These are phyloP conservation scores for Alisma plantagoaquatica DNA, from an alignment of 106 monocot genomes.

Conservation along the genomic window DNA sequence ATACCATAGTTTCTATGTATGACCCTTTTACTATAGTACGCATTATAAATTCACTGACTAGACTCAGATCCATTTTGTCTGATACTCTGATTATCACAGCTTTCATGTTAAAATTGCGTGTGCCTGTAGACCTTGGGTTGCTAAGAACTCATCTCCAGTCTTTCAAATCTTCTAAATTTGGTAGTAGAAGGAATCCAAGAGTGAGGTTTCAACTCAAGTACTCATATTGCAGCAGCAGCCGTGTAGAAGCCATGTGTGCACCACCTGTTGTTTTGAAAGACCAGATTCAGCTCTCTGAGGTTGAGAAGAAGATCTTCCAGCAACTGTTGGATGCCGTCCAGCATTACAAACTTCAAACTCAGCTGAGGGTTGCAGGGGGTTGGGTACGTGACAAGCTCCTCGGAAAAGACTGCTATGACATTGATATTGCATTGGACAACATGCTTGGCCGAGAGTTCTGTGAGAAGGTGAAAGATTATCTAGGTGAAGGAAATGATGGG, in stretches of 20 bases:
- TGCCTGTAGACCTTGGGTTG: background rate
- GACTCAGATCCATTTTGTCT: too few species aligned
- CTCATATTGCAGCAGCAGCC: background rate
- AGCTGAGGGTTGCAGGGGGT: constrained; percentile 87
- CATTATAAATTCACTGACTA: too few species aligned
- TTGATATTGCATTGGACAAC: constrained; percentile 90
- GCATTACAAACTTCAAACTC: constrained; percentile 57
- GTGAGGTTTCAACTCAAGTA: background rate
- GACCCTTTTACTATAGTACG: too few species aligned
- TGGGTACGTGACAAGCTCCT: constrained; percentile 98
- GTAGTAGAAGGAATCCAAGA: background rate
- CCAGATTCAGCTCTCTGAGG: constrained; percentile 52
- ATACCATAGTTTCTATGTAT: too few species aligned
- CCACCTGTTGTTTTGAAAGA: constrained; percentile 27
- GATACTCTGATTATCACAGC: too few species aligned
- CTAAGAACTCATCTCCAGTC: background rate
- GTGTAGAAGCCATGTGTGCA: constrained; percentile 3
- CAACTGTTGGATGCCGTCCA: constrained; percentile 53
- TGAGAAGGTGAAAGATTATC: constrained; percentile 73
- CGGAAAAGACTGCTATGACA: constrained; percentile 80
- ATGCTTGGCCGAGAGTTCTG: constrained; percentile 87
- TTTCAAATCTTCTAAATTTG: background rate
- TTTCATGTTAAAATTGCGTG: constrained; percentile 9
- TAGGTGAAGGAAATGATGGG: constrained; percentile 51
- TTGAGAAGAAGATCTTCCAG: constrained; percentile 70